phyloP scores from a whole-genome alignment of 2,329 filamentous ascomycete species.

The Nemania abortiva region DNA sequence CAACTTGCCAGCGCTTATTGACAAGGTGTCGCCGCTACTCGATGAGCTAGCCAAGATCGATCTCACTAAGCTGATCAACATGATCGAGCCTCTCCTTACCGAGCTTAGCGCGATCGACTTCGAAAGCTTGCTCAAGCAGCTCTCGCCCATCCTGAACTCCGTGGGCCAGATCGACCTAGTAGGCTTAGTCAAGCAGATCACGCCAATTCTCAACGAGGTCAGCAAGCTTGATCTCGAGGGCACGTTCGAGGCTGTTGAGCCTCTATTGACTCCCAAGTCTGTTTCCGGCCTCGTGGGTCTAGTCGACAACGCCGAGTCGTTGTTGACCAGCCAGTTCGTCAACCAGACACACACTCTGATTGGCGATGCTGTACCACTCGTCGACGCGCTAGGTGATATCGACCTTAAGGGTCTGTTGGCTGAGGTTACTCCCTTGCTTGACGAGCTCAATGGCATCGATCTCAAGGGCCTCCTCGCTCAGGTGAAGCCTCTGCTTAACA shows the following conservation, averaged over 20 bases:
- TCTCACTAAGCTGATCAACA: slow-evolving; percentile 49
- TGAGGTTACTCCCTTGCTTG: slow-evolving; percentile 54
- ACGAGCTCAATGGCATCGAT: slow-evolving; percentile 46
- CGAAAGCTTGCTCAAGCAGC: slow-evolving; percentile 51
- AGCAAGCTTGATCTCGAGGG: slow-evolving; percentile 52
- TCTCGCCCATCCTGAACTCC: slow-evolving; percentile 51
- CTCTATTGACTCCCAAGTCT: slow-evolving; percentile 52
- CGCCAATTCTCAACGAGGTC: slow-evolving; percentile 51
- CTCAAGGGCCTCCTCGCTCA: slow-evolving; percentile 52
- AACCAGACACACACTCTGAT: slow-evolving; percentile 56
- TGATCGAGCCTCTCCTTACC: slow-evolving; percentile 51
- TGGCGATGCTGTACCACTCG: slow-evolving; percentile 54
- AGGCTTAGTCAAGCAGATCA: slow-evolving; percentile 48
- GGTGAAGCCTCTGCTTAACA: slow-evolving; percentile 53
- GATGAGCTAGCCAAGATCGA: slow-evolving; percentile 43
- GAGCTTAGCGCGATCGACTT: slow-evolving; percentile 52
- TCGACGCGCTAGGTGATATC: slow-evolving; percentile 53
- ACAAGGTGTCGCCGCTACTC: slow-evolving; percentile 50
- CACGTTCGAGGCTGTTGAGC: slow-evolving; percentile 52
- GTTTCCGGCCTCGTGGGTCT: slow-evolving; percentile 55
- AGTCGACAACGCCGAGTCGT: slow-evolving; percentile 55
- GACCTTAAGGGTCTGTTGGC: slow-evolving; percentile 55
- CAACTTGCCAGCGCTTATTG: slow-evolving; percentile 51
- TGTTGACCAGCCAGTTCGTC: slow-evolving; percentile 56
- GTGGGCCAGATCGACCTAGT: slow-evolving; percentile 51